Conservation (phyloP, 345 rosid species). For the Laguncularia racemosa region DNA sequence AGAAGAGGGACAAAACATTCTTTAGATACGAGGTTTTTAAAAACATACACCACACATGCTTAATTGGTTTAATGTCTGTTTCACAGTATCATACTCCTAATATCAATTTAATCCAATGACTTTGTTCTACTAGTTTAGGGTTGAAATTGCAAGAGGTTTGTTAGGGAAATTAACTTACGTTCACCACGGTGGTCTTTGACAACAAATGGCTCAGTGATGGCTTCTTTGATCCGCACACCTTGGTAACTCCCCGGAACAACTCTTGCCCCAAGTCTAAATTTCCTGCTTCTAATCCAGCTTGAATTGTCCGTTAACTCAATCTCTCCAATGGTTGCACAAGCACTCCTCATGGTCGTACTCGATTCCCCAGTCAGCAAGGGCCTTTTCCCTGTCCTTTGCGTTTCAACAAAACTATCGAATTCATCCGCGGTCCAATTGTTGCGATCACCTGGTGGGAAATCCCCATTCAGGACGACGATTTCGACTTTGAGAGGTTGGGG, state of each 20-base stretch:
- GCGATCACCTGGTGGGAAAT: slow-evolving; percentile 38
- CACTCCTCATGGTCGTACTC: slow-evolving; percentile 45
- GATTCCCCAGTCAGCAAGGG: slow-evolving; percentile 85
- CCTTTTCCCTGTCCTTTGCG: slow-evolving; percentile 76
- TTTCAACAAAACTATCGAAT: slow-evolving; percentile 47
- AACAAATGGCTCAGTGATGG: slow-evolving; percentile 61
- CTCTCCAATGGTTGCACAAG: slow-evolving; percentile 39
- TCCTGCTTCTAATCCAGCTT: slow-evolving; percentile 86
- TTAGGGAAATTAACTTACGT: slow-evolving; percentile 41
- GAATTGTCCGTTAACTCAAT: slow-evolving; percentile 87
- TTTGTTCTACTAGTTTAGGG: slow-evolving; percentile 5
- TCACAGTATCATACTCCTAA: too few species aligned
- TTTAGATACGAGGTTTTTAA: too few species aligned
- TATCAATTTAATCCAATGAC: too few species aligned
- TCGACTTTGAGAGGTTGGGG: slow-evolving; percentile 55
- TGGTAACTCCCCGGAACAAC: slow-evolving; percentile 40
- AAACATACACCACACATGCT: too few species aligned
- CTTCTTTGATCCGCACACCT: slow-evolving; percentile 51
- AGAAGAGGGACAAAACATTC: too few species aligned
- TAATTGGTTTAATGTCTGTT: too few species aligned
- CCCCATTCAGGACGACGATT: slow-evolving; percentile 73
- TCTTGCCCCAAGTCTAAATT: slow-evolving; percentile 66
- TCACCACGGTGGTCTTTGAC: slow-evolving; percentile 98
- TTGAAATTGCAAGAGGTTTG: background rate
- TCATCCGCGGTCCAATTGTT: slow-evolving; percentile 57